Evolutionary conservation across 208 protist species (phyloP).

Genomic region (Tritrichomonas musculus): DNA sequence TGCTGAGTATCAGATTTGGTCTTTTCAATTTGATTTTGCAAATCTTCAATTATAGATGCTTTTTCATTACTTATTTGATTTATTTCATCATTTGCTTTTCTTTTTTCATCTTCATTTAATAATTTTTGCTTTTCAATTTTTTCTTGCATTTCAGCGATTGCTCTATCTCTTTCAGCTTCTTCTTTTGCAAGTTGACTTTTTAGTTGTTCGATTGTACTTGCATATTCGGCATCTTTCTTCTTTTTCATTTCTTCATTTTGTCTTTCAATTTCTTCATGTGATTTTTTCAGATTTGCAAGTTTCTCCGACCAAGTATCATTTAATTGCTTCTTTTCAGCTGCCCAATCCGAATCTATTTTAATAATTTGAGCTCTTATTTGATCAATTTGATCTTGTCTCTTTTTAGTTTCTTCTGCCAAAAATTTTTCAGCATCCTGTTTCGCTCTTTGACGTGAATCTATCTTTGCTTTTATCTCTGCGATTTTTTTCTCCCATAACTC

Average conservation of each 20-base stretch:
- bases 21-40: background rate
- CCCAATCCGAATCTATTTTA: background rate
- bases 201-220: background rate
- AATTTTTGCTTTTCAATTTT: background rate
- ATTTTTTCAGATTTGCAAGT: background rate
- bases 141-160: background rate
- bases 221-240: background rate
- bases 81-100: background rate
- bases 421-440: background rate
- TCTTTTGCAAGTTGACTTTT: background rate
- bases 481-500: background rate
- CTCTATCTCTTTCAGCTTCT: background rate
- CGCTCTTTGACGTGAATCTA: background rate
- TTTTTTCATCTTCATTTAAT: background rate
- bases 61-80: background rate
- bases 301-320: background rate
- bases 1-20: background rate
- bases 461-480: background rate
- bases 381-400: background rate
- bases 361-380: background rate
- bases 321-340: background rate
- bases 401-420: background rate
- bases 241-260: background rate
- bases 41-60: background rate
- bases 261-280: conserved; percentile 9